Percentiles rank a stretch among this genome's conserved stretches.
These are phyloP conservation scores for Agarophyton chilense DNA, from an alignment of 23 red algal species.

Conservation along the genomic window DNA sequence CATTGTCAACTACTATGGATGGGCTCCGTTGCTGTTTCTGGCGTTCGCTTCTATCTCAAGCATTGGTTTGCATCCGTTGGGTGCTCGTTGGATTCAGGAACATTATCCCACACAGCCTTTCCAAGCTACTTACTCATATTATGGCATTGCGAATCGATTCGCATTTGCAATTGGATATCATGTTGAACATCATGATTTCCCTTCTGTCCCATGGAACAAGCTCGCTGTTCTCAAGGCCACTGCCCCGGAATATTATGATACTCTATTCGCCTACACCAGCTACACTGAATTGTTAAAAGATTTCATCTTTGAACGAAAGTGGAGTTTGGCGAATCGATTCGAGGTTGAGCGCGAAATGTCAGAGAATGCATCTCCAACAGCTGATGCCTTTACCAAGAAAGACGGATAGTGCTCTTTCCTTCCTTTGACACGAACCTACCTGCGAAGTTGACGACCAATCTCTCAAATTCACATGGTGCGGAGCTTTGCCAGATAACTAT, in stretches of 20 bases:
- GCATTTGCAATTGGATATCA: constrained; percentile 99
- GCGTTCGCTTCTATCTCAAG: constrained; percentile 70
- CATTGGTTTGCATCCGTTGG: constrained; percentile 97
- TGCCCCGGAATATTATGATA: constrained; percentile 95
- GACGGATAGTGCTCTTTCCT: background rate
- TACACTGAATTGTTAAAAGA: constrained; percentile 89
- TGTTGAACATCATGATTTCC: constrained; percentile 99
- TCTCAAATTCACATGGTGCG: background rate
- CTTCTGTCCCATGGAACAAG: constrained; percentile 86
- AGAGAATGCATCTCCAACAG: constrained; percentile 33
- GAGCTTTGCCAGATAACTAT: background rate
- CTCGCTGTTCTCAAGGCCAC: constrained; percentile 69
- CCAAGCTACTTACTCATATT: constrained; percentile 98
- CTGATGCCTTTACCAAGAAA: constrained; percentile 73
- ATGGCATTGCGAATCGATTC: constrained; percentile 96
- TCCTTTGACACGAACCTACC: too few species aligned
- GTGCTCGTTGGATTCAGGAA: constrained; percentile 99
- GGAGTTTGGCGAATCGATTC: constrained; percentile 85
- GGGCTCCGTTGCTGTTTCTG: constrained; percentile 71
- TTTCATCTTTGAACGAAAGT: constrained; percentile 95
- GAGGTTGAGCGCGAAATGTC: constrained; percentile 68
- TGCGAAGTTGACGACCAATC: background rate
- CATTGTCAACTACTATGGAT: constrained; percentile 39
- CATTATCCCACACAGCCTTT: constrained; percentile 99
- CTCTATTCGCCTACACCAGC: constrained; percentile 87